A percentile compares a stretch with the other conserved stretches of the same genome.
Conservation (phyloP, 805 yeast genomes). For the Ogataea paraovalis region DNA sequence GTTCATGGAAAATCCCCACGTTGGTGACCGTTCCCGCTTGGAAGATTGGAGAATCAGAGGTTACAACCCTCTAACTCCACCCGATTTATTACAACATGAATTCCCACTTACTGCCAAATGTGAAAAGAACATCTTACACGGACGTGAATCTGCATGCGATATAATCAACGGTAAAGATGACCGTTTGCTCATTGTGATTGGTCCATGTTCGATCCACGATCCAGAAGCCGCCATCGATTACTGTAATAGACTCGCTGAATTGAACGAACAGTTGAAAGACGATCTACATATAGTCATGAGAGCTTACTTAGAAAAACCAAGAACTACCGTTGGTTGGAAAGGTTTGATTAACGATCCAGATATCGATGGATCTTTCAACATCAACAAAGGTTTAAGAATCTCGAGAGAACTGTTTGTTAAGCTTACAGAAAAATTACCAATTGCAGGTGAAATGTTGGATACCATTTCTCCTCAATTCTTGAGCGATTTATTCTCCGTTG, state of each 20-base stretch:
- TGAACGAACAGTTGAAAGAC: slow-evolving; percentile 58
- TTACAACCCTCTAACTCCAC: slow-evolving; percentile 94
- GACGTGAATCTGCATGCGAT: slow-evolving; percentile 70
- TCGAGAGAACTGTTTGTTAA: slow-evolving; percentile 83
- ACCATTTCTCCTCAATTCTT: slow-evolving; percentile 96
- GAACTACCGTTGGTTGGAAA: slow-evolving; percentile 99
- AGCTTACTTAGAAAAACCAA: slow-evolving; percentile 95
- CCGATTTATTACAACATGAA: slow-evolving; percentile 87
- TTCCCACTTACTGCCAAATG: slow-evolving; percentile 61
- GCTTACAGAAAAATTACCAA: slow-evolving; percentile 80
- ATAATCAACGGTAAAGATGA: slow-evolving; percentile 82
- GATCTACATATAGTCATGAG: slow-evolving; percentile 91
- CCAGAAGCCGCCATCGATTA: slow-evolving; percentile 89
- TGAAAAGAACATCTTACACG: slow-evolving; percentile 61
- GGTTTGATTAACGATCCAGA: slow-evolving; percentile 98
- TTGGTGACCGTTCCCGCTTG: slow-evolving; percentile 76
- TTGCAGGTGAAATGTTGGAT: slow-evolving; percentile 97
- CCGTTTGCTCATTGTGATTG: slow-evolving; percentile 82
- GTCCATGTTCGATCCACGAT: slow-evolving; percentile 97
- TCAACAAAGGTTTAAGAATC: slow-evolving; percentile 89
- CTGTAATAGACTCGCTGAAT: slow-evolving; percentile 57
- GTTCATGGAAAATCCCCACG: slow-evolving; percentile 81
- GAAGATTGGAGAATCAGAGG: slow-evolving; percentile 82
- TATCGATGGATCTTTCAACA: slow-evolving; percentile 85
- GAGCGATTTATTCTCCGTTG: slow-evolving; percentile 85